Conservation (phyloP, 495 filamentous ascomycete genomes). For the Letharia lupina region DNA sequence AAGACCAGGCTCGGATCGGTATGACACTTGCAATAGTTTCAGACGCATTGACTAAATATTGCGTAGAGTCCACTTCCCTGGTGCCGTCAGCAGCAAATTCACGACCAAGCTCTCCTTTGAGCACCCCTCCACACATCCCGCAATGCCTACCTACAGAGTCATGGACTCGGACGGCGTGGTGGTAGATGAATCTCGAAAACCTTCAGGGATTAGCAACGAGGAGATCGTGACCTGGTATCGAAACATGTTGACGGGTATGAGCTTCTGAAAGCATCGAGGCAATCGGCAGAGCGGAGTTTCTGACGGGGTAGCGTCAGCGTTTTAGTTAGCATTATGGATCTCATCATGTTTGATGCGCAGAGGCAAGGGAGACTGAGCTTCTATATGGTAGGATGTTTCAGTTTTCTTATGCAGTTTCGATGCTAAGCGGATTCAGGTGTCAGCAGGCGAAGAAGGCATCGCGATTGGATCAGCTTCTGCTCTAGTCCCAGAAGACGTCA, state of each 20-base stretch:
- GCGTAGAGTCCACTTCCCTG: conserved; percentile 75
- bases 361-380: conserved; percentile 79
- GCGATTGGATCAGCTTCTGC: conserved; percentile 80
- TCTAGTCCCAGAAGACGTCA: conserved; percentile 70
- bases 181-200: conserved; percentile 56
- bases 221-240: conserved; percentile 58
- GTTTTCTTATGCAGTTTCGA: neutral
- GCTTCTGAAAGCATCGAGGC: neutral
- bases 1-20: conserved; percentile 60
- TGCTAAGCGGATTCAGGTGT: conserved; percentile 44
- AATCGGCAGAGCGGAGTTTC: neutral
- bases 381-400: conserved; percentile 65
- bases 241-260: conserved; percentile 56
- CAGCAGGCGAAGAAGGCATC: conserved; percentile 91
- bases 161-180: conserved; percentile 76
- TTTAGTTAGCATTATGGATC: conserved; percentile 79
- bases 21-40: conserved; percentile 15
- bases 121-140: conserved; percentile 52
- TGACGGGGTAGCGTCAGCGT: conserved; percentile 11
- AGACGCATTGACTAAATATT: neutral
- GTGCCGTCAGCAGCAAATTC: conserved; percentile 91
- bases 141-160: conserved; percentile 79
- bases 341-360: conserved; percentile 88
- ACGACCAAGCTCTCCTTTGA: conserved; percentile 69
- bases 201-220: conserved; percentile 57